Percentiles rank a stretch among this genome's conserved stretches.
Conservation (phyloP, 805 yeast species). For the Torulaspora maleeae region DNA sequence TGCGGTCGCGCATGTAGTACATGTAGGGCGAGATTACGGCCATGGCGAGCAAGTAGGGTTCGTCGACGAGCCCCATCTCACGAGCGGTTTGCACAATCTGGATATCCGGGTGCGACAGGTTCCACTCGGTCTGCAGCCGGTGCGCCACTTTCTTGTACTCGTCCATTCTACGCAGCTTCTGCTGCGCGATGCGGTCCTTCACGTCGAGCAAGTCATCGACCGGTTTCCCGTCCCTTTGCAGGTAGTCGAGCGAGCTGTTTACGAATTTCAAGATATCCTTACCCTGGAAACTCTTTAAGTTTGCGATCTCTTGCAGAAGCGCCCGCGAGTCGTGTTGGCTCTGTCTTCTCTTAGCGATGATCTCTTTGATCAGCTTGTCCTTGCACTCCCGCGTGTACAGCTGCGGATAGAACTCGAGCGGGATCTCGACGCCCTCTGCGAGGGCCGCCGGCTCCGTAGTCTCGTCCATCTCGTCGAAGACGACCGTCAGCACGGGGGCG, state of each 20-base stretch:
- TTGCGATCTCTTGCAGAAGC: conserved; percentile 21
- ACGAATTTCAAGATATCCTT: conserved; percentile 29
- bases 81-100: conserved; percentile 26
- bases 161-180: conserved; percentile 21
- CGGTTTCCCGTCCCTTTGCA: conserved; percentile 15
- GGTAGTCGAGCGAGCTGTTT: conserved; percentile 29
- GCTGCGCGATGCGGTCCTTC: conserved; percentile 14
- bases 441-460: conserved; percentile 18
- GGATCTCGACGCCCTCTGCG: conserved; percentile 31
- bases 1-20: conserved; percentile 22
- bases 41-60: conserved; percentile 25
- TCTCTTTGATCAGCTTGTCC: conserved; percentile 26
- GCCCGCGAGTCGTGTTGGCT: conserved; percentile 20
- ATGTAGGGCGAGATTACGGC: conserved; percentile 31
- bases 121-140: conserved; percentile 28
- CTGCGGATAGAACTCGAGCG: conserved; percentile 35
- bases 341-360: conserved; percentile 22
- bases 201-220: conserved; percentile 12
- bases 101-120: conserved; percentile 29
- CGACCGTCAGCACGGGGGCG: conserved; percentile 30
- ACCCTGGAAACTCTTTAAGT: conserved; percentile 32
- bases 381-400: conserved; percentile 29
- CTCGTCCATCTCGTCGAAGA: conserved; percentile 34
- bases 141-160: conserved; percentile 29
- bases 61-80: conserved; percentile 25